Conservation (phyloP, 352 stramenopile genomes). For the Peronospora belbahrii region DNA sequence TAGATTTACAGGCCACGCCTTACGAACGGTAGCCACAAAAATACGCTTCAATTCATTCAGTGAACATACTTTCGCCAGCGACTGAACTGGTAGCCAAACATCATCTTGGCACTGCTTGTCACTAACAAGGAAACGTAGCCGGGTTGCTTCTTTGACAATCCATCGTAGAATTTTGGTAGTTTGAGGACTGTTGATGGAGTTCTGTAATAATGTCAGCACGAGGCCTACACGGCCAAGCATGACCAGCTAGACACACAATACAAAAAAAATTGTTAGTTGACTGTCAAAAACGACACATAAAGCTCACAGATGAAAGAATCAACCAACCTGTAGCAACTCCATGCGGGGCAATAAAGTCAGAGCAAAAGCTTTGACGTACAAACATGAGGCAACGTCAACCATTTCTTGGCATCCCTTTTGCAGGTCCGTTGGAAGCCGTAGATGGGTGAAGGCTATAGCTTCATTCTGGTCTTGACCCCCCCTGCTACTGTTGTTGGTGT, state of each 20-base stretch:
- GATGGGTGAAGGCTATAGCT: slow-evolving; percentile 20
- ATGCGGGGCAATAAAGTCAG: slow-evolving; percentile 22
- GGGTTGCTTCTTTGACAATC: slow-evolving; percentile 16
- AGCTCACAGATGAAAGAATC: background rate
- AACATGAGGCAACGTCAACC: slow-evolving; percentile 12
- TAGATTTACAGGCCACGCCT: slow-evolving; percentile 31
- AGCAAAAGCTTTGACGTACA: slow-evolving; percentile 34
- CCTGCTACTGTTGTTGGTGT: slow-evolving; percentile 6
- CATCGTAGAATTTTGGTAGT: slow-evolving; percentile 15
- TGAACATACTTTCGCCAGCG: slow-evolving; percentile 18
- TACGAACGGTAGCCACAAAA: slow-evolving; percentile 21
- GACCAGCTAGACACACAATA: slow-evolving; percentile 21
- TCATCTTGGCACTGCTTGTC: slow-evolving; percentile 11
- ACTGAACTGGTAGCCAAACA: slow-evolving; percentile 21
- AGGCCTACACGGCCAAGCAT: slow-evolving; percentile 36
- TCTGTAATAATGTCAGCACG: slow-evolving; percentile 17
- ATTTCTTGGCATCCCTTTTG: slow-evolving; percentile 29
- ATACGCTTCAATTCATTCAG: slow-evolving; percentile 28
- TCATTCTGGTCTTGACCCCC: slow-evolving; percentile 12
- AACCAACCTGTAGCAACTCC: slow-evolving; percentile 36
- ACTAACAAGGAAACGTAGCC: slow-evolving; percentile 23
- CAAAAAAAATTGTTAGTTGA: slow-evolving; percentile 3
- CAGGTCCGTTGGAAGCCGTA: slow-evolving; percentile 14
- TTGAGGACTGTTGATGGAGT: slow-evolving; percentile 4
- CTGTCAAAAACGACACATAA: background rate